Conservation (phyloP, 306 rosid genomes). For the Cucumis sativus region Cucumber_9930_V3 NC_026660.2:9518501-9519000, state of each 20-base stretch:
- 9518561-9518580: conserved; percentile 47
- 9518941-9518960: neutral
- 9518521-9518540: neutral
- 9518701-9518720: conserved; percentile 2
- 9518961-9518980: neutral
- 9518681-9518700: neutral
- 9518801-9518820: neutral
- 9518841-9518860: neutral
- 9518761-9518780: conserved; percentile 1
- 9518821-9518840: neutral
- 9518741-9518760: neutral
- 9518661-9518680: conserved; percentile 59
- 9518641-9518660: conserved; percentile 98
- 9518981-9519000: neutral
- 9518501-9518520: neutral
- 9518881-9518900: neutral
- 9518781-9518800: neutral
- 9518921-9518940: neutral
- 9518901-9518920: neutral
- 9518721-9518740: neutral
- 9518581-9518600: conserved; percentile 54
- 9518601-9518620: conserved; percentile 66
- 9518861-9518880: neutral
- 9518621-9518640: conserved; percentile 92
- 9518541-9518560: neutral